Evolutionary conservation across 352 stramenopile species (phyloP).

Genomic region (Phytophthora fragariaefolia): DNA sequence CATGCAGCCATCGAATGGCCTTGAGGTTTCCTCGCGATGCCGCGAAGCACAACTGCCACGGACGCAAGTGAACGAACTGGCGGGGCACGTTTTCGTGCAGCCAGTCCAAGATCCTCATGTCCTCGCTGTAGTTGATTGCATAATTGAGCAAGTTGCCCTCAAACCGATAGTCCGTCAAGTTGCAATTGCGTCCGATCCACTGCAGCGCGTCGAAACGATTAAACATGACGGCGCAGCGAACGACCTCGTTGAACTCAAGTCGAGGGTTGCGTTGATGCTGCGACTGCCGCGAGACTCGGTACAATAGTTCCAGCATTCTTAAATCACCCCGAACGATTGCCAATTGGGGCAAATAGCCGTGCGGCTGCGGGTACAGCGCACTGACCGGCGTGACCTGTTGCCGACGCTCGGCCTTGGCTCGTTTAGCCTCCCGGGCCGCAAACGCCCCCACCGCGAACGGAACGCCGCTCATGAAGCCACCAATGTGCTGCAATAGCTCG

Average conservation of each 20-base stretch:
- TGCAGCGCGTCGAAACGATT: constrained; percentile 26
- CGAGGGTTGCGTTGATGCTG: constrained; percentile 27
- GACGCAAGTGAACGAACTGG: constrained; percentile 30
- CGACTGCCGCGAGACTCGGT: constrained; percentile 13
- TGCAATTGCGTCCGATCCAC: constrained; percentile 28
- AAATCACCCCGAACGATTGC: constrained; percentile 36
- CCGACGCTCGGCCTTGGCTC: background rate
- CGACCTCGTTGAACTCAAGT: constrained; percentile 42
- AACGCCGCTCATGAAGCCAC: constrained; percentile 38
- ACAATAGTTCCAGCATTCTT: constrained; percentile 26
- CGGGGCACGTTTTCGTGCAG: constrained; percentile 25
- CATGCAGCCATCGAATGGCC: constrained; percentile 36
- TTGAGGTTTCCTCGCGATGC: constrained; percentile 35
- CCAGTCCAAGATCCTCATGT: constrained; percentile 37
- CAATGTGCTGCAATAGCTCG: constrained; percentile 30
- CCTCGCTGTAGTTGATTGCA: constrained; percentile 33
- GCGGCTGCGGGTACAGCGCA: constrained; percentile 36
- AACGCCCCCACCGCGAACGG: constrained; percentile 38
- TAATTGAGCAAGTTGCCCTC: constrained; percentile 42
- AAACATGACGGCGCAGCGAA: constrained; percentile 44
- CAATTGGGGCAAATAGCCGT: constrained; percentile 37
- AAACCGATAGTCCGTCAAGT: constrained; percentile 35
- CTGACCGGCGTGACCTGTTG: background rate
- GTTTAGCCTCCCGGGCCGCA: constrained; percentile 14
- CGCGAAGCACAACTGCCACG: constrained; percentile 41